Base-by-base conservation (phyloP, 2,329 filamentous ascomycete species). In the Podosphaera xanthii region DNA sequence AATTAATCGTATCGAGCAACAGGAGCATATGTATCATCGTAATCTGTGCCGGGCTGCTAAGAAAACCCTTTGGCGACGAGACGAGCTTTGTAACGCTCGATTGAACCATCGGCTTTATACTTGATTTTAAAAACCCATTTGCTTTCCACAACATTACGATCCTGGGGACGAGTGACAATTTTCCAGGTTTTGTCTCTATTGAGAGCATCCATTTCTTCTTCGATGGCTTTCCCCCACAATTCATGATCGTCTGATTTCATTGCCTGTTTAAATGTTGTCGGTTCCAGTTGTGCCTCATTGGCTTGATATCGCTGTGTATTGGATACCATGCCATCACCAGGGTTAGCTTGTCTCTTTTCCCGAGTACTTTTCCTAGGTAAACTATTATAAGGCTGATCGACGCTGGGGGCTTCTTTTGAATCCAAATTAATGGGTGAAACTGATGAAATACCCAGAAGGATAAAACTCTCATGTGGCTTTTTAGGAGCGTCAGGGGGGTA, bases 121-220 rank as follows among this genome's bases (percentile, higher is more conserved):
- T 55, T 55, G 33, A 55, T 30, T 55, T 38, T 55, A 38, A 53
- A 55, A 10, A 38, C 52, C 52, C 34, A 55, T 55, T n/a, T 12
- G 35, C 33, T 38, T 31, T 6, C 52, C 22, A 55, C 52, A 14
- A 55, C 34, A 55, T 55, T 55, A 40, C 34, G 34, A 55, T 55
- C 30, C 31, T 55, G 9, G n/a, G 52, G 52, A 34, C 52, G 52
- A 55, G 31, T 31, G 33, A 55, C 34, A 40, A 40, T 55, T 55
- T 55, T 7, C 52, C 52, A 55, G 14, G 34, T 55, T 4, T 55
- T n/a, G 34, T 55, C 38, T 33, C 34, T 55, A 1, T 31, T 33
- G 31, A 55, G 52, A 34, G 34, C 14, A 55, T 55, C 35, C 52
- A 55, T 55, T n/a, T 55, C 52, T 55, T 55, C 52, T 12, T 55